Evolutionary conservation across 495 filamentous ascomycete species (phyloP).

Genomic region (Hypoxylon cercidicola): DNA sequence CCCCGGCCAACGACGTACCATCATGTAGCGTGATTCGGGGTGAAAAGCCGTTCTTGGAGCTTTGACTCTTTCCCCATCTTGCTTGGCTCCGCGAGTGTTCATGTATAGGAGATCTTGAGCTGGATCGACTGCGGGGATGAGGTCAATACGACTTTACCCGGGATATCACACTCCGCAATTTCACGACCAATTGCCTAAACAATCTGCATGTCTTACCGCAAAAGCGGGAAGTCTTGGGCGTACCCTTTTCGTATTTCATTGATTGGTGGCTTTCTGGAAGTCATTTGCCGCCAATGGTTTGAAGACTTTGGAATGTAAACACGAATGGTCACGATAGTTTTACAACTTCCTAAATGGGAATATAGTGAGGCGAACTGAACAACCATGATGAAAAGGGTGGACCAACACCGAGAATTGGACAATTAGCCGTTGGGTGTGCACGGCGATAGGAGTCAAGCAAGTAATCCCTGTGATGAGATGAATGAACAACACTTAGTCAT

Average conservation of each 20-base stretch:
- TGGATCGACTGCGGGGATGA: slow-evolving; percentile 3
- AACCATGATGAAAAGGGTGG: no score
- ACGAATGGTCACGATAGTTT: background rate
- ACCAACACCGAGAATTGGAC: no score
- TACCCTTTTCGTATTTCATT: slow-evolving; percentile 5
- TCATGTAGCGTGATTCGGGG: slow-evolving; percentile 5
- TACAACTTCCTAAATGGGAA: no score
- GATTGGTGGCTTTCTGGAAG: slow-evolving; percentile 31
- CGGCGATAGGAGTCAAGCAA: no score
- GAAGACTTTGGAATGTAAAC: background rate
- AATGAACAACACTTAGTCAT: background rate
- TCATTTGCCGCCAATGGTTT: slow-evolving; percentile 30
- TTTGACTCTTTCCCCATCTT: slow-evolving; percentile 24
- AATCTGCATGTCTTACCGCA: background rate
- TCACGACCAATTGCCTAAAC: slow-evolving; percentile 35
- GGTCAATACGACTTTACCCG: slow-evolving; percentile 17
- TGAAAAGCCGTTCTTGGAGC: background rate
- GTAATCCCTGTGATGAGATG: no score
- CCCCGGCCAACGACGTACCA: slow-evolving; percentile 18
- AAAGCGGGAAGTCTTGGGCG: slow-evolving; percentile 2
- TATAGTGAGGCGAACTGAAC: no score
- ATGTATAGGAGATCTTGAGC: background rate
- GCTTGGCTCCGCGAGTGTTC: slow-evolving; percentile 6
- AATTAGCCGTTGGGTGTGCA: no score
- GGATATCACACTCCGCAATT: slow-evolving; percentile 30